Percentiles rank a stretch among this genome's conserved stretches.
Conservation (phyloP, 495 filamentous ascomycete species). For the Corynascus novoguineensis region DNA sequence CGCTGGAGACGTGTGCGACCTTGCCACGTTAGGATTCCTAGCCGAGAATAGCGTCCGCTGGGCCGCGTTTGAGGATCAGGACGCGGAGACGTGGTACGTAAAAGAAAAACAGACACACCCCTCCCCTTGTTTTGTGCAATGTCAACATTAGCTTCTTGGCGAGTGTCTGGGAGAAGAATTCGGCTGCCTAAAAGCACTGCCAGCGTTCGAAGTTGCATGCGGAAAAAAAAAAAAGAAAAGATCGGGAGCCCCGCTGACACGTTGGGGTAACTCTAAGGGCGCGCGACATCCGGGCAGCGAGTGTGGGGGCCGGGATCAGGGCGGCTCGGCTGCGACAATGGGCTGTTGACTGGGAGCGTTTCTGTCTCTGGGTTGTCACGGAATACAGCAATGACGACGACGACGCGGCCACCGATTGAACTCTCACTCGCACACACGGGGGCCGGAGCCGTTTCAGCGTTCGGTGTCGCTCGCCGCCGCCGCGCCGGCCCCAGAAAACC, state of each 20-base stretch:
- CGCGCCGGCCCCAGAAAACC: too few relatives aligned
- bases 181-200: neutral
- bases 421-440: neutral
- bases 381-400: conserved; percentile 53
- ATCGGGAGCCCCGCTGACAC: neutral
- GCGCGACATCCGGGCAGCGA: conserved; percentile 63
- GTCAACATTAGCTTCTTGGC: neutral
- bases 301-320: conserved; percentile 66
- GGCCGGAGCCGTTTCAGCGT: neutral
- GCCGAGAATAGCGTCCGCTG: conserved; percentile 90
- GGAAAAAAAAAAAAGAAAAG: too few relatives aligned
- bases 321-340: conserved; percentile 70
- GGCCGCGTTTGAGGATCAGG: conserved; percentile 81
- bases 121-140: neutral
- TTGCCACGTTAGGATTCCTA: conserved; percentile 74
- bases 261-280: conserved; percentile 38
- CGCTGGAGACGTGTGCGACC: conserved; percentile 76
- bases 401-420: neutral
- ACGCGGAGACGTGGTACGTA: conserved; percentile 56
- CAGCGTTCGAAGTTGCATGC: too few relatives aligned
- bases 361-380: conserved; percentile 83
- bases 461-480: neutral
- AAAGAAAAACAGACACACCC: too few relatives aligned
- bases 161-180: neutral
- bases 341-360: conserved; percentile 76